phyloP scores from a whole-genome alignment of 1,284 basidiomycete genomes.

The Cryptococcus floricola region DNA sequence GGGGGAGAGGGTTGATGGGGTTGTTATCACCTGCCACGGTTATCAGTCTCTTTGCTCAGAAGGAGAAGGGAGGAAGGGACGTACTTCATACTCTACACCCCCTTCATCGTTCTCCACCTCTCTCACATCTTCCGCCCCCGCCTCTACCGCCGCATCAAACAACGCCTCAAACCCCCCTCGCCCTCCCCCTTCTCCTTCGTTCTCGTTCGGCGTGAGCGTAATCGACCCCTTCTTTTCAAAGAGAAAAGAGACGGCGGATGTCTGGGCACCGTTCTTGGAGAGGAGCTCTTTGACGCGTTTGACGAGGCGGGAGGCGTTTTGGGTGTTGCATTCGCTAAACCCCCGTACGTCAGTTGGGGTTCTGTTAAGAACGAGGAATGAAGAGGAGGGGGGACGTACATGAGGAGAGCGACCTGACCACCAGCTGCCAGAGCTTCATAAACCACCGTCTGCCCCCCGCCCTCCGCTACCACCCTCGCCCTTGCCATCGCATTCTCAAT shows the following conservation, averaged over 20 bases:
- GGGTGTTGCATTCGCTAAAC: slow-evolving; percentile 68
- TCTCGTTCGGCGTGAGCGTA: slow-evolving; percentile 47
- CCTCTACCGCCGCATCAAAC: slow-evolving; percentile 47
- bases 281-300: slow-evolving; percentile 62
- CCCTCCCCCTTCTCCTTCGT: neutral
- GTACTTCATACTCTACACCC: slow-evolving; percentile 24
- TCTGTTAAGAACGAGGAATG: too few relatives aligned
- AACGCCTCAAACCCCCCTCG: slow-evolving; percentile 43
- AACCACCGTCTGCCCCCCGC: slow-evolving; percentile 44
- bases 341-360: neutral
- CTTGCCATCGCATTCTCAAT: slow-evolving; percentile 66
- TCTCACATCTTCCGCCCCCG: slow-evolving; percentile 53
- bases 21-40: slow-evolving; percentile 28
- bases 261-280: slow-evolving; percentile 59
- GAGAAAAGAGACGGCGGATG: slow-evolving; percentile 70
- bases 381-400: slow-evolving; percentile 54
- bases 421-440: slow-evolving; percentile 68
- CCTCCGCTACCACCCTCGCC: slow-evolving; percentile 36
- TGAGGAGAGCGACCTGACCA: slow-evolving; percentile 66
- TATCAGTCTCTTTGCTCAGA: neutral
- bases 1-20: slow-evolving; percentile 26
- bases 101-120: slow-evolving; percentile 36
- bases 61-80: neutral
- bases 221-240: slow-evolving; percentile 68
- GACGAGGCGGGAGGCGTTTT: slow-evolving; percentile 68